A percentile compares a stretch with the other conserved stretches of the same genome.
phyloP scores from a whole-genome alignment of 2,329 filamentous ascomycete genomes.

The Tricladium varicosporioides region DNA sequence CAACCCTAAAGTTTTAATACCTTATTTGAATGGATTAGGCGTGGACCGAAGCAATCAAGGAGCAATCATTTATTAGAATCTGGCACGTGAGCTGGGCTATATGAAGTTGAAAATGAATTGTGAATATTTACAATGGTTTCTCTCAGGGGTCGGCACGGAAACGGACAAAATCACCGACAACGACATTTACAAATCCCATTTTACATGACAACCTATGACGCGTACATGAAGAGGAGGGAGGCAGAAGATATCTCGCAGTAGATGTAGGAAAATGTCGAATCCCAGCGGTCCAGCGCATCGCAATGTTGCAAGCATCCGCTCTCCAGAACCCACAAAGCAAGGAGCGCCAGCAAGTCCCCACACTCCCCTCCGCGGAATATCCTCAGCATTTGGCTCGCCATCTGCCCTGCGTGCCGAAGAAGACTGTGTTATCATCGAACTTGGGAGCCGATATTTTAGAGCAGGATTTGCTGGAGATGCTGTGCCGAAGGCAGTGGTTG shows the following conservation, averaged over 20 bases:
- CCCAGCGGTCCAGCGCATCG: constrained; percentile 49
- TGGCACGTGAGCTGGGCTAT: neutral
- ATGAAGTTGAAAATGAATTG: neutral
- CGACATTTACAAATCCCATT: neutral
- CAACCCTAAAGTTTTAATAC: no score
- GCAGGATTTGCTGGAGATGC: constrained; percentile 86
- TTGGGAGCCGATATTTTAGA: constrained; percentile 75
- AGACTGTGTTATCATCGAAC: constrained; percentile 77
- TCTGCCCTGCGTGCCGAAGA: constrained; percentile 72
- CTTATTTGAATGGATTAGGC: no score
- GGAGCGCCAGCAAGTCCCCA: constrained; percentile 50
- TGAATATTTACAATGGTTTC: neutral
- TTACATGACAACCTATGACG: neutral
- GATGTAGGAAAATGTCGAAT: constrained; percentile 29
- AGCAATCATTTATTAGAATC: no score
- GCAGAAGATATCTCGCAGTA: constrained; percentile 1
- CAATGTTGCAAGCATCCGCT: constrained; percentile 56
- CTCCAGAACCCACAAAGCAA: constrained; percentile 17
- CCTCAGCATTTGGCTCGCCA: constrained; percentile 57
- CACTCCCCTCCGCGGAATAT: constrained; percentile 53
- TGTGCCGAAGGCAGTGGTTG: constrained; percentile 66
- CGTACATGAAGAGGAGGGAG: neutral
- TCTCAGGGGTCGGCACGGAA: neutral
- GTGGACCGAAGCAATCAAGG: no score
- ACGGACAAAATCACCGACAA: neutral